Evolutionary conservation across 306 rosid species (phyloP).

Genomic region (Dalbergia cultrata): DNA sequence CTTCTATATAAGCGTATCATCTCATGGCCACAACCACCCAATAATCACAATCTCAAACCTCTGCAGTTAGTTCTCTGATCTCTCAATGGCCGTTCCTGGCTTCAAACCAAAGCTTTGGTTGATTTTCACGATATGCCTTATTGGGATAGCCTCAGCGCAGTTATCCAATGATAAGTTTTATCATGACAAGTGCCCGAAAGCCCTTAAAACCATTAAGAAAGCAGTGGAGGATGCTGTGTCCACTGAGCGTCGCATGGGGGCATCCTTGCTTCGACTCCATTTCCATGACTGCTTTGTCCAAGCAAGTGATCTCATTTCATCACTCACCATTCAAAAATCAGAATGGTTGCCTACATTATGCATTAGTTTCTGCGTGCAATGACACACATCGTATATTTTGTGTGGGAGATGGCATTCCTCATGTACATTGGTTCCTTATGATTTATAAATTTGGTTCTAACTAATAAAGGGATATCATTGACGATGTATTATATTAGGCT

Average conservation of each 20-base stretch:
- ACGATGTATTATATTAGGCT: no score
- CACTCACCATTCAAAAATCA: no score
- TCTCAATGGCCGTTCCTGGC: not conserved
- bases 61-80: not conserved
- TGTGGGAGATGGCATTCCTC: no score
- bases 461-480: conserved; percentile 49
- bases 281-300: conserved; percentile 69
- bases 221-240: conserved; percentile 35
- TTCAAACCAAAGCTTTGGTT: conserved; percentile 25
- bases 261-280: conserved; percentile 65
- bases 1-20: conserved; percentile 39
- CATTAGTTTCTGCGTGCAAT: not conserved
- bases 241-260: conserved; percentile 75
- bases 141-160: conserved; percentile 50
- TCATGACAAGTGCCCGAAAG: conserved; percentile 29
- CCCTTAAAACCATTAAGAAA: conserved; percentile 9
- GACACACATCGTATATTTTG: no score
- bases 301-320: conserved; percentile 34
- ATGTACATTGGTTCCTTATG: no score
- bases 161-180: conserved; percentile 46
- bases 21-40: conserved; percentile 24
- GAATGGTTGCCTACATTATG: not conserved
- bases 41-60: not conserved
- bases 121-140: conserved; percentile 11
- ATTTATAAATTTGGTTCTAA: no score